Percentiles rank a stretch among this genome's conserved stretches.
phyloP scores from a whole-genome alignment of 495 filamentous ascomycete genomes.

The Penicillium chermesinum region DNA sequence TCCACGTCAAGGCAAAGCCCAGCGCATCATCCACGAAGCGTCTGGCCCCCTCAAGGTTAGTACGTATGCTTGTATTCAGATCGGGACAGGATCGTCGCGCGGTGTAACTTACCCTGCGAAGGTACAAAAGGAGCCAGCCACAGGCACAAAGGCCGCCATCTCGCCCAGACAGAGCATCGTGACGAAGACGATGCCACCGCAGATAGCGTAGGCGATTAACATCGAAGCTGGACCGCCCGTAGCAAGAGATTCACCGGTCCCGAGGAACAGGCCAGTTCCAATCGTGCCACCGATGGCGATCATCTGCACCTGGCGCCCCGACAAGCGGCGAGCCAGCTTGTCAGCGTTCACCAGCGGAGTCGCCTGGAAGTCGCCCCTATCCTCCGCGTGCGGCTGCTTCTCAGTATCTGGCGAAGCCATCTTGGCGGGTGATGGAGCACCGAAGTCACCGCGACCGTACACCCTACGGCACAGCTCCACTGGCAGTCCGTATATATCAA shows the following conservation, averaged over 20 bases:
- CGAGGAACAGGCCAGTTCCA: slow-evolving; percentile 61
- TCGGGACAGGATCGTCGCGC: background rate
- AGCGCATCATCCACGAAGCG: slow-evolving; percentile 56
- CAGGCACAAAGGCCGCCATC: slow-evolving; percentile 47
- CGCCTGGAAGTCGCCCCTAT: slow-evolving; percentile 3
- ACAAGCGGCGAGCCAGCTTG: slow-evolving; percentile 33
- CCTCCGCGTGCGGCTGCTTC: slow-evolving; percentile 18
- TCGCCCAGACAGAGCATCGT: slow-evolving; percentile 49
- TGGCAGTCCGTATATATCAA: too few species aligned
- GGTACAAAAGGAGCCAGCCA: slow-evolving; percentile 49
- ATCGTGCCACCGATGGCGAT: slow-evolving; percentile 61
- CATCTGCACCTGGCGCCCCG: slow-evolving; percentile 55
- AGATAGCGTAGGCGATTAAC: slow-evolving; percentile 51
- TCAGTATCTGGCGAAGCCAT: slow-evolving; percentile 21
- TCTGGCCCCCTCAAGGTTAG: slow-evolving; percentile 23
- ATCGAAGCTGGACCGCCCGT: slow-evolving; percentile 59
- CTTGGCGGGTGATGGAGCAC: background rate
- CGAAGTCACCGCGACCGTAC: background rate
- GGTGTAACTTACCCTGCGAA: slow-evolving; percentile 42
- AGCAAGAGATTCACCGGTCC: slow-evolving; percentile 53
- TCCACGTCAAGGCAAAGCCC: slow-evolving; percentile 49
- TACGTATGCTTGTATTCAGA: background rate
- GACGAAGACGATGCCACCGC: slow-evolving; percentile 45
- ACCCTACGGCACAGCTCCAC: too few species aligned
- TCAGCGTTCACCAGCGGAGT: slow-evolving; percentile 23